Evolutionary conservation across 176 grass and related monocot species (phyloP), one percentile per base, ranked within the genome.

Genomic region (Alopecurus myosuroides): DNA sequence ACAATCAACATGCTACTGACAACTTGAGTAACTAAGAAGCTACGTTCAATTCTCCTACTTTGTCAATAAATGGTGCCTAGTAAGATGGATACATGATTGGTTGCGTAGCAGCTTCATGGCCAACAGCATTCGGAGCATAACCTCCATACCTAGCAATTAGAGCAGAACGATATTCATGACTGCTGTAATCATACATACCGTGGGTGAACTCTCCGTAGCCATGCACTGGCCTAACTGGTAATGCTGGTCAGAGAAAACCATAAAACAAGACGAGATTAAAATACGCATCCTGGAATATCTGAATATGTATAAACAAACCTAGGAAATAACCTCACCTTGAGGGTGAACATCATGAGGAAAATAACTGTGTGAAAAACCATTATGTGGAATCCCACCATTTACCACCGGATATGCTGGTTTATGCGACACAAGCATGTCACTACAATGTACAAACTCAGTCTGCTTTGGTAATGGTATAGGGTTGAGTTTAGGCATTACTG

Each of bases 121-220:
- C 86, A 57, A 76, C 81, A 65, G 63, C 88, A 82, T 94, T 91
- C 61, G 25, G 30, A 60, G 23, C 48, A 81, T 26, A 80, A 51
- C 72, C 40, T 52, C 78, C 74, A 36, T 82, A 61, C 18, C 23
- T 58, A 86, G 19, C 35, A 51, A 77, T 82, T 30, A 82, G 78
- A 85, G 79, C 78, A 48, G 85, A 88, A 88, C 74, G 81, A 92
- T 90, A 94, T 70, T 67, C 35, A 73, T 73, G 85, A 65, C 76
- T 93, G 70, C 26, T 88, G 87, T 93, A 90, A 70, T 86, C 77
- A 81, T 89, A 82, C 35, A 5, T 91, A 55, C 82, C 50, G 25
- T 87, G 86, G 44, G 52, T 71, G 30, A 82, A 84, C 79, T 73
- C 76, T 62, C 85, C 12, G 51, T 78, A 20, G 63, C 3, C 84